Base-by-base conservation (phyloP, 2,329 filamentous ascomycete species). In the Exophiala lecanii-corni region DNA sequence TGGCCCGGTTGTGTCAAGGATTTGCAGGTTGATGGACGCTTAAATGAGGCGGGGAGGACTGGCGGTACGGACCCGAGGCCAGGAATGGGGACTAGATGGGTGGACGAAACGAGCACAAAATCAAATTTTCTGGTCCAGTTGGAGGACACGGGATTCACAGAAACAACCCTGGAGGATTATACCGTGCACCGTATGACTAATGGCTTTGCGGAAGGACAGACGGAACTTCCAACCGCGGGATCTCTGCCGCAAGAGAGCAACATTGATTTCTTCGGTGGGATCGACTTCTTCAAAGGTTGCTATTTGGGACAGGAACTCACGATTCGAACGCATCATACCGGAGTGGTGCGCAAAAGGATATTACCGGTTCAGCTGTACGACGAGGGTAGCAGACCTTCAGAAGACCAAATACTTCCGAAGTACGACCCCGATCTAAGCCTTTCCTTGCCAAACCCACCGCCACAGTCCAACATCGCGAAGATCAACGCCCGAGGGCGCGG, bases 281-380 rank as follows among this genome's bases (percentile, higher is more conserved):
- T 98, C 54, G 87, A 96, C 66, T 98, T 92, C 69, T 81, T 81
- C 60, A 98, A 98, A 69, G 92, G 92, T 5, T 98, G 92, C 67
- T 98, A 98, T 64, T 80, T 97, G 5, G 92, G 92, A 0, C 92
- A 98, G 67, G 92, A 98, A 65, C 75, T 98, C 51, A 97, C 92
- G 1, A 95, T 97, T 53, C 83, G 92, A 31, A 98, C 92, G 1
- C 84, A 89, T 62, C 92, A 98, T 66, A 89, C 85, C 9, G 92
- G 92, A 16, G 87, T 98, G 12, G 87, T 98, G 30, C 76, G 92
- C 49, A 95, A 96, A 73, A 77, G 92, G 37, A 79, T 97, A 37
- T 64, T 98, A 39, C 92, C 92, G 0, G 81, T 91, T 23, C 68
- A 84, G 52, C 59, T 96, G 12, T 92, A 91, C 62, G 69, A 68